Percentiles rank a stretch among this genome's conserved stretches.
Evolutionary conservation across 208 protist species (phyloP).

Genomic region (Trichomonas gallinae): DNA sequence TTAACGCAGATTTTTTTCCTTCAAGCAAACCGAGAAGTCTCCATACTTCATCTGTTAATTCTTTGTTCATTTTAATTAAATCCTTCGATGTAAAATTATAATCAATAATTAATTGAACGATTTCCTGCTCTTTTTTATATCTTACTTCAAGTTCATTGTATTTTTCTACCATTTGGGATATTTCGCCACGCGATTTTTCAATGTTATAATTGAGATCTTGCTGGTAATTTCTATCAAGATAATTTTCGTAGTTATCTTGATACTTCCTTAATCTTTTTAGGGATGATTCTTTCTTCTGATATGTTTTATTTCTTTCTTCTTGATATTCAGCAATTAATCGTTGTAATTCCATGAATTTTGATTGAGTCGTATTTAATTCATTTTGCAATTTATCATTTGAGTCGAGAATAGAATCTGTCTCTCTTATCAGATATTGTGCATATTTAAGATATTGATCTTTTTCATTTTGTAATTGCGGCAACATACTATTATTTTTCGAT

Average conservation of each 20-base stretch:
- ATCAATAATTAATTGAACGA: neutral
- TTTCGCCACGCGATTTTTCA: neutral
- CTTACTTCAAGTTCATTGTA: neutral
- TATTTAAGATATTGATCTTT: neutral
- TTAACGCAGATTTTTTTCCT: neutral
- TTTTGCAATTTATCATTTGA: neutral
- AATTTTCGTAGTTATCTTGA: neutral
- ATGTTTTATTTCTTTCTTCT: neutral
- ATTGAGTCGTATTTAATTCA: neutral
- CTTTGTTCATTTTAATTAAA: neutral
- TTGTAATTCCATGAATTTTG: neutral
- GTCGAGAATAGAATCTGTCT: neutral
- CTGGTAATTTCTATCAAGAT: neutral
- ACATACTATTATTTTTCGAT: neutral
- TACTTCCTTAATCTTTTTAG: neutral
- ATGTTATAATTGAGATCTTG: neutral
- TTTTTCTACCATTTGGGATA: neutral
- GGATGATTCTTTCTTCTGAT: neutral
- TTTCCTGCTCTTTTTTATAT: neutral
- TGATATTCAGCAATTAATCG: neutral
- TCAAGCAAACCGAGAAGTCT: neutral
- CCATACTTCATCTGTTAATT: neutral
- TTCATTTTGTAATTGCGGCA: neutral
- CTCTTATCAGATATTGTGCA: neutral
- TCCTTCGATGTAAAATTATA: neutral